Evolutionary conservation across 2,329 filamentous ascomycete genomes (phyloP), one percentile per base, ranked within the genome.

Genomic region (Aspergillus novoparasiticus): DNA sequence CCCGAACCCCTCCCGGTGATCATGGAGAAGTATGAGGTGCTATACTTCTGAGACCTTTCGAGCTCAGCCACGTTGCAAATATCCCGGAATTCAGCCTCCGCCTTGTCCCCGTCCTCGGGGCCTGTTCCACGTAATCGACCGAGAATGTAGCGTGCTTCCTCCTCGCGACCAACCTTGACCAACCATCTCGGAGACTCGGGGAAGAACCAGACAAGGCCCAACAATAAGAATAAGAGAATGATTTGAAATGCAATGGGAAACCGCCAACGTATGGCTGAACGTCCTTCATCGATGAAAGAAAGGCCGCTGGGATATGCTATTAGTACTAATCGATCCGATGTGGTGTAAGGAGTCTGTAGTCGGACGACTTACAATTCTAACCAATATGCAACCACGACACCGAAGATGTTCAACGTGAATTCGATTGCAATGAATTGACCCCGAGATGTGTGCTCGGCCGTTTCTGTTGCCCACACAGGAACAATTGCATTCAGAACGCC

Each of bases 231-330:
- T 0, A 91, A 81, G 19, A 88, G 87, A 0, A 89, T 75, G 39
- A 91, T 90, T 69, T 91, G 89, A 75, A 91, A 91, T 0, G 86
- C 88, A 61, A 91, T 85, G 0, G 88, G 89, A 67, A 92, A 91
- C 4, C 89, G 80, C 88, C 89, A 90, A 48, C 84, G 83, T 69
- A 90, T 84, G 0, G 84, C 78, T 0, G 86, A 87, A 1, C 78
- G 79, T 14, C 86, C 86, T 43, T 83, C 81, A 61, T 88, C 83
- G 66, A 87, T 84, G 71, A 86, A 90, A 0, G 86, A 87, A 10
- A 87, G 80, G 3, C 86, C 88, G 65, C 80, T 82, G 30, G 14
- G 8, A n/a, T 5, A 32, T 10, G 16, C 6, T 10, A 12, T 43
- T 21, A 51, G 45, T 60, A 5, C 16, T 10, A 5, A 3, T 14